A percentile compares a stretch with the other conserved stretches of the same genome.
phyloP scores from a whole-genome alignment of 2,329 filamentous ascomycete genomes.

The Ophiosphaerella herpotricha region DNA sequence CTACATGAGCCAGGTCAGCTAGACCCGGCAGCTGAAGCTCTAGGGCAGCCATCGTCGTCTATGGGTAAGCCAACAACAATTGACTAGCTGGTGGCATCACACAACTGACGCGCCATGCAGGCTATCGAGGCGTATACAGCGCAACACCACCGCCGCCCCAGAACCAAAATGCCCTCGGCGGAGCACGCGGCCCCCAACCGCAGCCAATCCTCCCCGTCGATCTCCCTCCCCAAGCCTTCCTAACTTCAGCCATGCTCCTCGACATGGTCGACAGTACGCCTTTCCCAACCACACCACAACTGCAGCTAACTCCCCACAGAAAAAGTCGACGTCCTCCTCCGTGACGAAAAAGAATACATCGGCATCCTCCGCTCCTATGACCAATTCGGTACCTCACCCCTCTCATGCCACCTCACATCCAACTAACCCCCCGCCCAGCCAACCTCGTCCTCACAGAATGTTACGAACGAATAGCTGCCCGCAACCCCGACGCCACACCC shows the following conservation, averaged over 20 bases:
- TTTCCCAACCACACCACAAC: conserved; percentile 5
- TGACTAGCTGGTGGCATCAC: conserved; percentile 3
- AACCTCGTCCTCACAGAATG: conserved; percentile 96
- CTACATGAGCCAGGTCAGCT: conserved; percentile 35
- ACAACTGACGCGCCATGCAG: conserved; percentile 28
- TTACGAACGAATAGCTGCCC: conserved; percentile 81
- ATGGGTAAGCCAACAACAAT: conserved; percentile 25
- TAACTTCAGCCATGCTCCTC: conserved; percentile 90
- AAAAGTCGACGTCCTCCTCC: conserved; percentile 88
- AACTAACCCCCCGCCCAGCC: conserved; percentile 58
- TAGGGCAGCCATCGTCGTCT: conserved; percentile 27
- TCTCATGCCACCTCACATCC: not conserved
- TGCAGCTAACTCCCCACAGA: conserved; percentile 60
- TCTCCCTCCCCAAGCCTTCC: conserved; percentile 94
- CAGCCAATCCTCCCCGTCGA: conserved; percentile 38
- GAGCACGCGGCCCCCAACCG: conserved; percentile 25
- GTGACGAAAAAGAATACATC: conserved; percentile 91
- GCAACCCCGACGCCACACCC: conserved; percentile 48
- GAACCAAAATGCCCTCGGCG: conserved; percentile 35
- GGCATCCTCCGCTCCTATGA: conserved; percentile 95
- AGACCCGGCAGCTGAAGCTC: conserved; percentile 27
- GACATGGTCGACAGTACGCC: conserved; percentile 89
- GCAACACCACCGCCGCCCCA: conserved; percentile 59
- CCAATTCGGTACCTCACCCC: conserved; percentile 75
- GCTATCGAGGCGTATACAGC: conserved; percentile 43